Base-by-base conservation (phyloP, 306 rosid genomes). In the Coriaria nepalensis region DNA sequence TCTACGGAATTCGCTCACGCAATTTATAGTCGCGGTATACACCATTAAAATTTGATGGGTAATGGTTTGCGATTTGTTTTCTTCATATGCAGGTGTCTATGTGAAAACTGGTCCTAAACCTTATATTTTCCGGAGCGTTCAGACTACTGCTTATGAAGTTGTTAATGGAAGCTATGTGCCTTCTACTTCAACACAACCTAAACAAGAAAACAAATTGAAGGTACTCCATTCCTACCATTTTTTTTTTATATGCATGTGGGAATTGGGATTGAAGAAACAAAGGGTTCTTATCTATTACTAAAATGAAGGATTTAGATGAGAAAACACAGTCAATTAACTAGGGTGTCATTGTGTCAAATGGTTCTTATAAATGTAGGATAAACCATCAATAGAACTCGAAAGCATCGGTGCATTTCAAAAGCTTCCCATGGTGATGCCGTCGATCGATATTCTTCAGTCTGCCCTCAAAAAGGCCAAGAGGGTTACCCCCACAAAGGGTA, bases 371-470 rank as follows among this genome's bases (percentile, higher is more conserved):
- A 50, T 59, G 53, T 65, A 90, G 83, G 93, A 80, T 13, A 70
- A 68, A 36, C 43, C 68, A 61, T 65, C 71, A 9, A 67, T 54
- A 54, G 56, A 48, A 53, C 43, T 59, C 33, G 92, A 90, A 63
- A 73, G 61, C 45, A 47, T 85, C 49, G 95, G 94, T 43, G 95
- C 98, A 56, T 90, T 90, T 75, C 98, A 90, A 62, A 85, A 77
- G 78, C 72, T 90, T 59, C 98, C 98, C 11, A 67, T 90, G 70
- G 98, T 85, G 73, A 81, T 79, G 95, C 95, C 95, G 46, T 77
- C 94, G 35, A 12, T 75, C 59, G 94, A 90, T 66, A 85, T 85
- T 57, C 64, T 85, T 42, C 71, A 81, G 53, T 90, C 98, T 2
- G 98, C 98, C 4, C 51, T 84, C 54, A 77, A 68, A 60, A 90